Evolutionary conservation across 257 asterid species (phyloP).

Genomic region (Nicotiana tabacum): DNA sequence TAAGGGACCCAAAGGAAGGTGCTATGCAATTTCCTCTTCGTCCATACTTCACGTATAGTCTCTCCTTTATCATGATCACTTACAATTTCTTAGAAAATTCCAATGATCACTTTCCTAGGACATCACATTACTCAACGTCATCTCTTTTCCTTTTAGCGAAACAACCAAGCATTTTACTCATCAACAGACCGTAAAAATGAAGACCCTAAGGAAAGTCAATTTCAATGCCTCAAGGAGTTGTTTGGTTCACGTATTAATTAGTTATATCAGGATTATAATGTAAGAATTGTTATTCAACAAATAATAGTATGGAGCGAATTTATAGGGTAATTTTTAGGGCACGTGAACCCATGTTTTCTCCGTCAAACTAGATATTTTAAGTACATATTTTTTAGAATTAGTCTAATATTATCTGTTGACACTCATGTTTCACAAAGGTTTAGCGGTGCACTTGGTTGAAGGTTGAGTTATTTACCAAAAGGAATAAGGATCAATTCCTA

Average conservation of each 20-base stretch:
- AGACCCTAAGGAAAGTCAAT: background rate
- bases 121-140: background rate
- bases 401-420: too few species aligned
- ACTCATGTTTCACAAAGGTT: too few species aligned
- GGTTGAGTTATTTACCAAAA: too few species aligned
- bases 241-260: background rate
- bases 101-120: background rate
- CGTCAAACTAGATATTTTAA: too few species aligned
- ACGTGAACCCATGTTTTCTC: too few species aligned
- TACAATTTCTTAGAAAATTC: slow-evolving; percentile 21
- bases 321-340: background rate
- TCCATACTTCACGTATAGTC: slow-evolving; percentile 17
- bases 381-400: too few species aligned
- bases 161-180: background rate
- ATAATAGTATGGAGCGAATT: too few species aligned
- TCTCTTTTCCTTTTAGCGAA: background rate
- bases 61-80: background rate
- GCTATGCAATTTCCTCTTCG: slow-evolving; percentile 32
- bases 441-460: too few species aligned
- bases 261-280: background rate
- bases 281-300: background rate
- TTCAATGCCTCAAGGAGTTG: background rate
- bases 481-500: too few species aligned
- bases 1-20: slow-evolving; percentile 24
- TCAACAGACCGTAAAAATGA: background rate